Evolutionary conservation across 2,329 filamentous ascomycete species (phyloP).

Genomic region (Pseudogymnoascus sp.): DNA sequence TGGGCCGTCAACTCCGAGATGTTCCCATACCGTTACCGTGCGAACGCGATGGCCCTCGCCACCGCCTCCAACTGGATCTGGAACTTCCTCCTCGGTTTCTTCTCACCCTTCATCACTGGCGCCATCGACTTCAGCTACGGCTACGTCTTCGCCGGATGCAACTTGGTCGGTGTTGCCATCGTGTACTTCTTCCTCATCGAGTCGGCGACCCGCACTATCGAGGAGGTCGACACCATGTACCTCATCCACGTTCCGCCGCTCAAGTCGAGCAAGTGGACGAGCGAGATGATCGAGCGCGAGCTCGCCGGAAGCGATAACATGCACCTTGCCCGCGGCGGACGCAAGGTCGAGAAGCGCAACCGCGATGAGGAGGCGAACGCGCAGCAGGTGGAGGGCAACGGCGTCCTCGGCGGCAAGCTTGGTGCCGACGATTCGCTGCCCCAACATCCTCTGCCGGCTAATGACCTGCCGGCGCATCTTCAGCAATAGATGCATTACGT

Average conservation of each 20-base stretch:
- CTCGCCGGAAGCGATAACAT: background rate
- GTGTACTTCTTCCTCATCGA: conserved; percentile 76
- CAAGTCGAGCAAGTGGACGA: conserved; percentile 26
- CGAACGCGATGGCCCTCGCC: conserved; percentile 51
- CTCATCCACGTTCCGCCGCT: conserved; percentile 32
- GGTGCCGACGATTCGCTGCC: background rate
- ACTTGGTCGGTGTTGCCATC: conserved; percentile 53
- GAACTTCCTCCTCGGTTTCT: conserved; percentile 70
- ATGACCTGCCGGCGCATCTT: background rate
- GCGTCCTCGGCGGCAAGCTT: background rate
- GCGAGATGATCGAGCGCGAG: conserved; percentile 8
- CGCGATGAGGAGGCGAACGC: background rate
- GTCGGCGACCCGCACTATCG: conserved; percentile 34
- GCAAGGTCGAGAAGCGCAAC: conserved; percentile 7
- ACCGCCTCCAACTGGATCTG: conserved; percentile 60
- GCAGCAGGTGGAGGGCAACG: conserved; percentile 2
- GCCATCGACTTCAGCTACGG: conserved; percentile 66
- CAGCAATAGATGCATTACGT: background rate
- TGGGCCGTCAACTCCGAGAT: conserved; percentile 63
- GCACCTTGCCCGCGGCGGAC: background rate
- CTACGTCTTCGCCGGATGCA: conserved; percentile 68
- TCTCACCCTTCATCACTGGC: conserved; percentile 69
- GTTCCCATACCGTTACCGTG: conserved; percentile 55
- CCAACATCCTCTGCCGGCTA: background rate
- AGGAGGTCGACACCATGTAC: conserved; percentile 23